These are phyloP conservation scores for Marasmius fiardii DNA, from an alignment of 1,284 basidiomycete species.

Conservation along the genomic window DNA sequence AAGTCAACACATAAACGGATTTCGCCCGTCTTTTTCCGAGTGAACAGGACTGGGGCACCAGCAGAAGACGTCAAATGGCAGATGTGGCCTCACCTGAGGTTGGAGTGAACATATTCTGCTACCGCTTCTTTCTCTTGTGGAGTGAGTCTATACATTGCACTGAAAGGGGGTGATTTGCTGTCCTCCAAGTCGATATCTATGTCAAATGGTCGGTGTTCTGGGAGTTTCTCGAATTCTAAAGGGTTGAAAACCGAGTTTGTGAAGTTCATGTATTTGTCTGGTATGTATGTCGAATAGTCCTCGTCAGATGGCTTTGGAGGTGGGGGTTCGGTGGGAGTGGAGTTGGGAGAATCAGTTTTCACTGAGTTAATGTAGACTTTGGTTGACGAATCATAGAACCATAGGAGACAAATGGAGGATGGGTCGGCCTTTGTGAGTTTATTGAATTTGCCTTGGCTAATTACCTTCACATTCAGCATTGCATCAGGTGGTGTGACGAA, in stretches of 20 bases:
- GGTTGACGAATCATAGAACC: not conserved
- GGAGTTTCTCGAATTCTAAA: conserved; percentile 1
- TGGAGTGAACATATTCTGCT: too few relatives aligned
- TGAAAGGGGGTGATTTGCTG: conserved; percentile 7
- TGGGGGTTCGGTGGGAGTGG: not conserved
- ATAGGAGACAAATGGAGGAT: not conserved
- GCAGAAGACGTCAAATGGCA: too few relatives aligned
- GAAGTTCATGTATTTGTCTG: not conserved
- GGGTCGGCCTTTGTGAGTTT: not conserved
- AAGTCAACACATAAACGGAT: too few relatives aligned
- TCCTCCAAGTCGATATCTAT: conserved; percentile 11
- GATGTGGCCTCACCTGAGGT: too few relatives aligned
- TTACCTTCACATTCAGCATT: not conserved
- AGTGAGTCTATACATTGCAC: conserved; percentile 6
- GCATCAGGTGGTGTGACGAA: not conserved
- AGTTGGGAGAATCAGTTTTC: not conserved
- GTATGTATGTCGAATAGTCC: not conserved
- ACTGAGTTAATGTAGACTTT: not conserved
- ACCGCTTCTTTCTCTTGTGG: too few relatives aligned
- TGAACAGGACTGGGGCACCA: too few relatives aligned
- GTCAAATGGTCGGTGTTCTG: conserved; percentile 4
- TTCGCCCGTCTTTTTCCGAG: too few relatives aligned
- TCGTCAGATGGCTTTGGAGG: not conserved
- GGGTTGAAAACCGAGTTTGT: conserved; percentile 7
- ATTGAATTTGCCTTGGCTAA: not conserved